phyloP scores from a whole-genome alignment of 345 rosid species.

The Draba incana region DNA sequence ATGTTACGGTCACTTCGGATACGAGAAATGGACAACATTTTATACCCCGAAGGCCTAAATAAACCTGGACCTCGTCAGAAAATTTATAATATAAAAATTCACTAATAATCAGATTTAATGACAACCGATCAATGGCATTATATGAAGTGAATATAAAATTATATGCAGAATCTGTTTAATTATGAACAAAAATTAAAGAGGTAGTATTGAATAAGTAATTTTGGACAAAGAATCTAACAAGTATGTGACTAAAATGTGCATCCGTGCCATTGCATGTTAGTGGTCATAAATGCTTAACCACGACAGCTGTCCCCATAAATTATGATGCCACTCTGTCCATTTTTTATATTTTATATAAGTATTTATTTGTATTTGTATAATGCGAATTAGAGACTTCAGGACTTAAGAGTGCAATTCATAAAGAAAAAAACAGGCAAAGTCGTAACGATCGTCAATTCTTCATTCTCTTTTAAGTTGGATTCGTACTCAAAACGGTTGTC shows the following conservation, averaged over 20 bases:
- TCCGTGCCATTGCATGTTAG: slow-evolving; percentile 45
- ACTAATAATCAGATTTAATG: not conserved
- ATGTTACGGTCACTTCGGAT: slow-evolving; percentile 17
- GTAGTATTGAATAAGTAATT: slow-evolving; percentile 11
- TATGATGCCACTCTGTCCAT: slow-evolving; percentile 42
- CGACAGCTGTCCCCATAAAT: slow-evolving; percentile 41
- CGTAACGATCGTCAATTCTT: slow-evolving; percentile 12
- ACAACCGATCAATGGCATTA: not conserved
- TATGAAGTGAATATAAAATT: not conserved
- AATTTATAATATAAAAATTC: slow-evolving; percentile 7
- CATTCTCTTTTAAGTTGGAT: slow-evolving; percentile 15
- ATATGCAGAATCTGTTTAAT: not conserved
- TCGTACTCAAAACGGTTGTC: slow-evolving; percentile 16
- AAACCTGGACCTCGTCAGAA: slow-evolving; percentile 16
- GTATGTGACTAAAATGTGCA: slow-evolving; percentile 22
- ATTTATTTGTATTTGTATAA: not conserved
- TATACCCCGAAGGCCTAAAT: not conserved
- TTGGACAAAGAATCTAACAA: slow-evolving; percentile 33
- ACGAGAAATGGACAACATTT: not conserved
- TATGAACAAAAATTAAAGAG: not conserved
- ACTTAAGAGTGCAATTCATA: slow-evolving; percentile 24
- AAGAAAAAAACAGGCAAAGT: not conserved
- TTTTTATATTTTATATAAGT: not conserved
- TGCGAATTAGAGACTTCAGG: slow-evolving; percentile 12
- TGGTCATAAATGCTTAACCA: slow-evolving; percentile 40